Evolutionary conservation across 2,329 filamentous ascomycete genomes (phyloP), one percentile per base, ranked within the genome.

Genomic region (Colletotrichum camelliae): DNA sequence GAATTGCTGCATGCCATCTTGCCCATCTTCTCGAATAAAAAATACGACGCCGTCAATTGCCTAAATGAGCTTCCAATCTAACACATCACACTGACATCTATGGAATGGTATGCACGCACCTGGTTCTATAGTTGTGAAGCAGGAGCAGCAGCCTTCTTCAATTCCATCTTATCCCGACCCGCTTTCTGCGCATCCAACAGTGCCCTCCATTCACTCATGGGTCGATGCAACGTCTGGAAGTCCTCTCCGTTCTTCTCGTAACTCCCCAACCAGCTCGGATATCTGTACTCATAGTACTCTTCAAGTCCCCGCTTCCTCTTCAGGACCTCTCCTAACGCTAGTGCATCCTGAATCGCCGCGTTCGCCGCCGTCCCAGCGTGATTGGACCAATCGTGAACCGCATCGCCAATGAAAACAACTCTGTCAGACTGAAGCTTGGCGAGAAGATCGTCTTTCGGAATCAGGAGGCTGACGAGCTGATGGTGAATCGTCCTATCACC

Each of bases 1-100:
- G 1, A 39, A 10, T n/a, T n/a, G 39, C 9, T 5, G 7, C 37
- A 18, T n/a, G 16, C 16, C 37, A 16, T 39, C 37, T 39, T 18
- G 16, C 37, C 15, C 15, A 16, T 16, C 7, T 16, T 35, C 33
- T 3, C 33, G n/a, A n/a, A n/a, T n/a, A n/a, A n/a, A n/a, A 37
- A 37, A 37, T 7, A 7, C 2, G 13, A 37, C 13, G 13, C 7
- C 29, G 29, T 29, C 29, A 7, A 29, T 7, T 29, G 29, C 29
- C 29, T 29, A 7, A 5, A 29, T 29, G 5, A 29, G 29, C 15
- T 37, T 6, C 24, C 16, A 9, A 18, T 4, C 37, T 16, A 3
- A 9, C 4, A 9, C 37, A 39, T 1, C 1, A 7, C 0, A 5
- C 7, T 16, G 37, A 2, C 0, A 4, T 15, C 15, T 39, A 2